phyloP scores from a whole-genome alignment of 129 eudicot genomes.

The Centrapalus pauciflorus region DNA sequence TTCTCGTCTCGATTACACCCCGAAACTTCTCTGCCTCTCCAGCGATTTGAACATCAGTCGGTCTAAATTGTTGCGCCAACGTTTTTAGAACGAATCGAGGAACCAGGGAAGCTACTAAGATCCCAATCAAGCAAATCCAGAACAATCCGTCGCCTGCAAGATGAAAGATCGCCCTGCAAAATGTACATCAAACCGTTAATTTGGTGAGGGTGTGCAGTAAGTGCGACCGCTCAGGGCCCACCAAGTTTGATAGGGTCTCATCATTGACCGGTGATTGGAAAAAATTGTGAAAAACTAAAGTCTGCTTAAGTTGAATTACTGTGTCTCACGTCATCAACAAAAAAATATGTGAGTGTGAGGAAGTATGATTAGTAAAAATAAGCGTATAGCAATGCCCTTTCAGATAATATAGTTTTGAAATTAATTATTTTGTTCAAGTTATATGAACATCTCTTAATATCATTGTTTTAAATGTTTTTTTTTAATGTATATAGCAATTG shows the following conservation, averaged over 20 bases:
- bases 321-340: no score
- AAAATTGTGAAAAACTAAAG: no score
- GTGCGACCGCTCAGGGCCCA: neutral
- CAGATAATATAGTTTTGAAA: no score
- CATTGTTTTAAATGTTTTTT: no score
- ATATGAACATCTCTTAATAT: no score
- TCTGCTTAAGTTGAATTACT: no score
- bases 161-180: constrained; percentile 84
- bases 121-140: constrained; percentile 68
- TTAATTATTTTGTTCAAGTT: no score
- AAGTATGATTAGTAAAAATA: no score
- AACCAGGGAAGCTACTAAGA: constrained; percentile 46
- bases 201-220: neutral
- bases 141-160: constrained; percentile 42
- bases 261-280: no score
- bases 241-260: neutral
- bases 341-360: no score
- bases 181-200: neutral
- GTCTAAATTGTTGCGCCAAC: constrained; percentile 44
- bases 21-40: constrained; percentile 69
- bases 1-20: constrained; percentile 27
- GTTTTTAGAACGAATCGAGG: constrained; percentile 69
- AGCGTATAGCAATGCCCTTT: no score
- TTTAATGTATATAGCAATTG: no score
- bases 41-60: constrained; percentile 65